Conservation (phyloP, 805 yeast species). For the Kuraishia borneana region DNA sequence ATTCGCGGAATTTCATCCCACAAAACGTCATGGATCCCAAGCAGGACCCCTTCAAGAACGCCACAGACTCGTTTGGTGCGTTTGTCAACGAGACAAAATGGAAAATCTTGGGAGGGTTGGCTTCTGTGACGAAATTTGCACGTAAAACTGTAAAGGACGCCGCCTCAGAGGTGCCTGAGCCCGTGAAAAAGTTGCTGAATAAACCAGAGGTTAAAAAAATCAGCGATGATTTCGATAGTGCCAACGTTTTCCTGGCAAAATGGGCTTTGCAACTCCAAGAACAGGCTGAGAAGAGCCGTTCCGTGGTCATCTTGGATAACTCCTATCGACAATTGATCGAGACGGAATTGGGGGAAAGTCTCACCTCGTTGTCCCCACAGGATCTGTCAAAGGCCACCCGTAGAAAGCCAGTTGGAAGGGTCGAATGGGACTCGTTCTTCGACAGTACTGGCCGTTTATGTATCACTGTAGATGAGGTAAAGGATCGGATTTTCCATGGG, state of each 20-base stretch:
- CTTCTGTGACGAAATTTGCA: conserved; percentile 60
- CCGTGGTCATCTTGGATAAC: conserved; percentile 44
- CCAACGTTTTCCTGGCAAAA: conserved; percentile 83
- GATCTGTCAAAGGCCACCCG: conserved; percentile 56
- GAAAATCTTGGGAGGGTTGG: conserved; percentile 77
- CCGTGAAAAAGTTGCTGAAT: conserved; percentile 45
- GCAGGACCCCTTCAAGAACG: conserved; percentile 17
- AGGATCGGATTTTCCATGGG: conserved; percentile 82
- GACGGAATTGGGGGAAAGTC: conserved; percentile 47
- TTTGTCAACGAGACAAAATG: conserved; percentile 66
- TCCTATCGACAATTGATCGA: conserved; percentile 42
- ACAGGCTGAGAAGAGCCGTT: conserved; percentile 62
- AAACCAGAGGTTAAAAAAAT: conserved; percentile 74
- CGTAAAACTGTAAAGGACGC: conserved; percentile 53
- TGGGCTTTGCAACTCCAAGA: conserved; percentile 95
- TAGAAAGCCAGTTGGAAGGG: conserved; percentile 49
- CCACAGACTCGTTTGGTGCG: conserved; percentile 26
- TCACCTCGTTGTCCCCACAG: conserved; percentile 39
- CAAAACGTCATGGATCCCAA: conserved; percentile 20
- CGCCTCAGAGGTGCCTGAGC: conserved; percentile 43
- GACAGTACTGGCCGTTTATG: conserved; percentile 67
- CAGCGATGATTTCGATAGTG: conserved; percentile 88
- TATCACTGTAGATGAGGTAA: conserved; percentile 68
- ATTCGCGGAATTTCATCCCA: conserved; percentile 48
- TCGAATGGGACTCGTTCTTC: conserved; percentile 81